Evolutionary conservation across 768 basidiomycete genomes (phyloP).

Genomic region (Termitomyces sp.): DNA sequence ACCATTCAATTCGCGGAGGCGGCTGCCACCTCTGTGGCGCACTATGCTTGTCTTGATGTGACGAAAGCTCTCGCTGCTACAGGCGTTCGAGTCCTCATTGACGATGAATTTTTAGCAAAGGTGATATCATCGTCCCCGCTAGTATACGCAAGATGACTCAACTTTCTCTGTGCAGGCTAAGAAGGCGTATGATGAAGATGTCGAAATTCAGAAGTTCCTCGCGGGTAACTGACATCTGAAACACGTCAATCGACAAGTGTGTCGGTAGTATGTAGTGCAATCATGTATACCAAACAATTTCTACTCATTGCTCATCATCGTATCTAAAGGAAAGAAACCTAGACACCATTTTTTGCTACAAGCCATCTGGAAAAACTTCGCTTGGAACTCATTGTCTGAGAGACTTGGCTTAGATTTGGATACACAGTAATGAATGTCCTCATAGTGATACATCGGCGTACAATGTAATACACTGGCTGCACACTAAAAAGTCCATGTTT

Average conservation of each 20-base stretch:
- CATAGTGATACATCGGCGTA: background rate
- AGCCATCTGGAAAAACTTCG: background rate
- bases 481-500: background rate
- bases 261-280: background rate
- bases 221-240: background rate
- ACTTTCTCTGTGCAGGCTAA: conserved; percentile 36
- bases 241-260: background rate
- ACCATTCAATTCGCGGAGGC: conserved; percentile 65
- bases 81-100: conserved; percentile 67
- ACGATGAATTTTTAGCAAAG: conserved; percentile 53
- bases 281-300: background rate
- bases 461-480: background rate
- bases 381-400: background rate
- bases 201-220: conserved; percentile 11
- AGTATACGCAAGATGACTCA: background rate
- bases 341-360: background rate
- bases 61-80: conserved; percentile 70
- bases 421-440: background rate
- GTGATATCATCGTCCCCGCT: background rate
- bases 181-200: conserved; percentile 46
- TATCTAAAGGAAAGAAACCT: background rate
- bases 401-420: too few species aligned
- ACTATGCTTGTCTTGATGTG: conserved; percentile 63
- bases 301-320: too few species aligned
- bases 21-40: conserved; percentile 57